Percentiles rank a stretch among this genome's conserved stretches.
These are phyloP conservation scores for Colletotrichum plurivorum DNA, from an alignment of 2,329 filamentous ascomycete genomes.

Conservation along the genomic window DNA sequence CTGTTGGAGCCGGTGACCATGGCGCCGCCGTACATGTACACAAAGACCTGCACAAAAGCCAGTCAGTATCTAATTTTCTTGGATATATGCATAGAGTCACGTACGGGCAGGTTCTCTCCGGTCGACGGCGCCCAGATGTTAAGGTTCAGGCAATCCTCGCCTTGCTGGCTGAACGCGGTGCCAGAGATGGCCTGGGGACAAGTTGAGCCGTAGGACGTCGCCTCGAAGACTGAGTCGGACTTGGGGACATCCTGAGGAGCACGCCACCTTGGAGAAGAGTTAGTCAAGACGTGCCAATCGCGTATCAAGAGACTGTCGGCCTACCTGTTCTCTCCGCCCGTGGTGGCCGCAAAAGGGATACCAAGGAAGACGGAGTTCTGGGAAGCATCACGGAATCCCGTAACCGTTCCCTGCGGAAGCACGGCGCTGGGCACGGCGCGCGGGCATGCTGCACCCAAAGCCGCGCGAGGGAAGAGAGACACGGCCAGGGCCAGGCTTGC, in stretches of 20 bases:
- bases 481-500: conserved; percentile 20
- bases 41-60: conserved; percentile 48
- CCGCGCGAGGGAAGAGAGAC: conserved; percentile 13
- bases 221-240: conserved; percentile 43
- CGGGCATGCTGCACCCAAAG: conserved; percentile 11
- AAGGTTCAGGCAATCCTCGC: conserved; percentile 59
- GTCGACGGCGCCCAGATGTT: conserved; percentile 53
- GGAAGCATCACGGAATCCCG: conserved; percentile 53
- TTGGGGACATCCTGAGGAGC: conserved; percentile 45
- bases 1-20: conserved; percentile 58
- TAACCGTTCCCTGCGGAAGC: conserved; percentile 49
- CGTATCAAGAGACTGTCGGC: not conserved
- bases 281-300: not conserved
- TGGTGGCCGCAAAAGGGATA: conserved; percentile 56
- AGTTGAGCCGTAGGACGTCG: conserved; percentile 46
- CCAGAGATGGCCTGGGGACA: conserved; percentile 46
- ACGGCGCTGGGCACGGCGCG: conserved; percentile 27
- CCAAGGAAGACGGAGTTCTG: conserved; percentile 54
- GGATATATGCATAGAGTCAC: conserved; percentile 24
- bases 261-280: conserved; percentile 38
- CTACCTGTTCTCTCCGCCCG: conserved; percentile 55
- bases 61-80: not conserved
- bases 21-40: conserved; percentile 62
- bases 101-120: conserved; percentile 47
- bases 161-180: conserved; percentile 43